Percentiles rank a stretch among this genome's conserved stretches.
Evolutionary conservation across 306 rosid genomes (phyloP).

Genomic region (Lathyrus aphaca): DNA sequence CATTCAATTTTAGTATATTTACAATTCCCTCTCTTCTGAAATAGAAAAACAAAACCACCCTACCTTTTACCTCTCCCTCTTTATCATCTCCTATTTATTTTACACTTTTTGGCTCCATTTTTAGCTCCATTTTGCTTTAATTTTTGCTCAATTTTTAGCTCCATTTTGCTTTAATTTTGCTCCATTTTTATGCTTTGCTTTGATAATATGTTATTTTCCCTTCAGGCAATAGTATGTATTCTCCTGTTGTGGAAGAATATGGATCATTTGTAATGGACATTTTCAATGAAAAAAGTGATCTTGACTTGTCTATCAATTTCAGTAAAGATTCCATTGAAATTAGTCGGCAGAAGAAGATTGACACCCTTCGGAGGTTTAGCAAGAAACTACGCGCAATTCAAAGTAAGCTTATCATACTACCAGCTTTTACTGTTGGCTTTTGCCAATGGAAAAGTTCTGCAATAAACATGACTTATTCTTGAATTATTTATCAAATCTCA

Average conservation of each 20-base stretch:
- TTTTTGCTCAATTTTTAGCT: conserved; percentile 18
- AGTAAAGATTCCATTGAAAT: conserved; percentile 28
- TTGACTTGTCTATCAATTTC: conserved; percentile 55
- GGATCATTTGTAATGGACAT: conserved; percentile 63
- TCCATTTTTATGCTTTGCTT: conserved; percentile 21
- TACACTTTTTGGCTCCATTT: conserved; percentile 21
- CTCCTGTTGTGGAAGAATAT: conserved; percentile 53
- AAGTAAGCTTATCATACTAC: conserved; percentile 40
- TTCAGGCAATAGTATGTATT: conserved; percentile 34
- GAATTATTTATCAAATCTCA: conserved; percentile 18
- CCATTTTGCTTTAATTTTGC: conserved; percentile 17
- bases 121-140: no score
- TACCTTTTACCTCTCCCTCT: conserved; percentile 16
- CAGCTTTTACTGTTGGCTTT: conserved; percentile 25
- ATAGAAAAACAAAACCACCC: conserved; percentile 13
- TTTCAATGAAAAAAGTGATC: conserved; percentile 47
- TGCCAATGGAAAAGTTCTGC: conserved; percentile 12
- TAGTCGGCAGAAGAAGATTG: conserved; percentile 39
- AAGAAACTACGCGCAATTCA: conserved; percentile 38
- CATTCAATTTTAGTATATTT: conserved; percentile 13
- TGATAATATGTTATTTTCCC: conserved; percentile 24
- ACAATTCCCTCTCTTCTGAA: not conserved
- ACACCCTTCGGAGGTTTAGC: conserved; percentile 43
- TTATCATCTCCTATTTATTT: conserved; percentile 20
- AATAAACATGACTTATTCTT: not conserved